Percentiles rank a stretch among this genome's conserved stretches.
Evolutionary conservation across 2,329 filamentous ascomycete genomes (phyloP).

Genomic region (Lachnellula subtilissima): DNA sequence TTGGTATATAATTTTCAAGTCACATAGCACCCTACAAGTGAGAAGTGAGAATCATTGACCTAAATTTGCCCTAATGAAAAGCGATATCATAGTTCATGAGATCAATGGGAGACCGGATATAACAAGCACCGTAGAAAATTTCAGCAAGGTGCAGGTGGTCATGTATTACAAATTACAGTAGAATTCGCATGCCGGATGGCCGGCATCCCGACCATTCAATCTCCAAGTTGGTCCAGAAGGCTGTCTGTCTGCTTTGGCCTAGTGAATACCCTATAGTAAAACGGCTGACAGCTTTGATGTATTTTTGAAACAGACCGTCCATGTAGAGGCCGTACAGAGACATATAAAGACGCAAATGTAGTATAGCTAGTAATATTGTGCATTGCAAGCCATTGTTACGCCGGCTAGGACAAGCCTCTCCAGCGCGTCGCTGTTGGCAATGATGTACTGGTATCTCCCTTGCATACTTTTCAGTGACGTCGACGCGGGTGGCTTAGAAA

Average conservation of each 20-base stretch:
- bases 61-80: too few relatives aligned
- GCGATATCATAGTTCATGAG: too few relatives aligned
- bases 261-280: not conserved
- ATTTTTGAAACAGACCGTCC: not conserved
- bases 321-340: not conserved
- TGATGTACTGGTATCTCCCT: not conserved
- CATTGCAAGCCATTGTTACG: not conserved
- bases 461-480: too few relatives aligned
- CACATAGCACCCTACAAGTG: too few relatives aligned
- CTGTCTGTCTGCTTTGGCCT: not conserved
- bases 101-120: too few relatives aligned
- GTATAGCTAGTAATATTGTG: not conserved
- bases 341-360: not conserved
- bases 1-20: too few relatives aligned
- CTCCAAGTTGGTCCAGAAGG: not conserved
- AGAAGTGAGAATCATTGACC: too few relatives aligned
- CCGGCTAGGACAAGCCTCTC: not conserved
- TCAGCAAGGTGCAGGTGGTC: too few relatives aligned
- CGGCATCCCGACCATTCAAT: not conserved
- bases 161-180: too few relatives aligned
- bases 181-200: too few relatives aligned
- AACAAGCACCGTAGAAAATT: too few relatives aligned
- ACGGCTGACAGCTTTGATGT: not conserved
- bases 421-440: not conserved
- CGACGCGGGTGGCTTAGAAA: too few relatives aligned